Evolutionary conservation across 257 asterid species (phyloP).

Genomic region (Ehretia macrophylla): DNA sequence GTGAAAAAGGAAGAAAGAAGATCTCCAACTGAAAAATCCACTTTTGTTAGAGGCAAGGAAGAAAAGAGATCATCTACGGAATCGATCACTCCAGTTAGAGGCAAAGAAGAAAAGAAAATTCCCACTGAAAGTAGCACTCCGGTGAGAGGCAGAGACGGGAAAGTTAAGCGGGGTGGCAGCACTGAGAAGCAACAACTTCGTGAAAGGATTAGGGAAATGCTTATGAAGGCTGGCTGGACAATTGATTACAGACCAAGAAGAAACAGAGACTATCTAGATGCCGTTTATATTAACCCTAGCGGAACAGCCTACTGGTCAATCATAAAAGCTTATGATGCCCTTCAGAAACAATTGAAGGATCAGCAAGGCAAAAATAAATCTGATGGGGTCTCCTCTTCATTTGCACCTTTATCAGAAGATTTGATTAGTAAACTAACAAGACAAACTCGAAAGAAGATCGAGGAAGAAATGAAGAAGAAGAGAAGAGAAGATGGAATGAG

Average conservation of each 20-base stretch:
- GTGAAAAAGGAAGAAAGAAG: constrained; percentile 50
- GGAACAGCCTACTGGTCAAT: constrained; percentile 99
- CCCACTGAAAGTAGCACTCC: not conserved
- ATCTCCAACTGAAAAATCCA: constrained; percentile 30
- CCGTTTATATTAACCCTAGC: constrained; percentile 76
- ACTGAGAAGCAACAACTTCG: constrained; percentile 92
- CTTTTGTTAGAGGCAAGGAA: constrained; percentile 40
- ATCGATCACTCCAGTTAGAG: constrained; percentile 16
- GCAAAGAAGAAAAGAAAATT: constrained; percentile 12
- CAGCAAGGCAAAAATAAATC: constrained; percentile 32
- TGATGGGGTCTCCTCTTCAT: constrained; percentile 47
- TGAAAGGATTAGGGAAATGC: constrained; percentile 83
- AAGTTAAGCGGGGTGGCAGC: constrained; percentile 70
- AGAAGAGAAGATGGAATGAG: constrained; percentile 43
- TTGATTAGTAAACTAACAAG: constrained; percentile 79
- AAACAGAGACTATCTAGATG: constrained; percentile 91
- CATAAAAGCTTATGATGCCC: constrained; percentile 90
- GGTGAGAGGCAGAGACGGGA: constrained; percentile 28
- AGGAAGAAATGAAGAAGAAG: constrained; percentile 74
- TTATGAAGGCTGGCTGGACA: constrained; percentile 74
- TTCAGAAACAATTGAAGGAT: constrained; percentile 67
- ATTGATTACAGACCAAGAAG: constrained; percentile 96
- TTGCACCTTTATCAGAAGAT: constrained; percentile 73
- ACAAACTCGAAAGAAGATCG: constrained; percentile 83
- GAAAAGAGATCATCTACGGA: constrained; percentile 10